Evolutionary conservation across 495 filamentous ascomycete species (phyloP).

Genomic region (Sabuloglossum arenarium): DNA sequence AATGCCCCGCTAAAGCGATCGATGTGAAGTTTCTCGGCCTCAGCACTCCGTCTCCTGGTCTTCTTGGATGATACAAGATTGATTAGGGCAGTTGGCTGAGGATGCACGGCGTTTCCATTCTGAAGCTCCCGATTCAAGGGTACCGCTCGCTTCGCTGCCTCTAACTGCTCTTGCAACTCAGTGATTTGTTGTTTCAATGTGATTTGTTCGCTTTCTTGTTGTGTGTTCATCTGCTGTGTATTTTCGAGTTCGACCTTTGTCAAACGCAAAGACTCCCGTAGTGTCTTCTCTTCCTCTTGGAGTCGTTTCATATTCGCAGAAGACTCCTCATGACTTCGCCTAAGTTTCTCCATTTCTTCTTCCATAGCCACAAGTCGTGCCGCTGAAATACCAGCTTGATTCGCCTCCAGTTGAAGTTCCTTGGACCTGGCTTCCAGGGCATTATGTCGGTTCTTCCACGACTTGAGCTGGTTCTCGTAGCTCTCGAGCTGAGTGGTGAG

Average conservation of each 20-base stretch:
- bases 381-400: slow-evolving; percentile 88
- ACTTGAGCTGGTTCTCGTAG: slow-evolving; percentile 89
- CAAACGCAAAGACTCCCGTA: slow-evolving; percentile 55
- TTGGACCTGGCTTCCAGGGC: slow-evolving; percentile 76
- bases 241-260: slow-evolving; percentile 59
- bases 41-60: slow-evolving; percentile 84
- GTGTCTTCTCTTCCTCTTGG: slow-evolving; percentile 71
- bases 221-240: slow-evolving; percentile 43
- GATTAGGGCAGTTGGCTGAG: slow-evolving; percentile 54
- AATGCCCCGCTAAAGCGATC: slow-evolving; percentile 80
- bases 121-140: slow-evolving; percentile 48
- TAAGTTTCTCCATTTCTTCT: slow-evolving; percentile 82
- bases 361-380: slow-evolving; percentile 78
- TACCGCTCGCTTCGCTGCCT: slow-evolving; percentile 51
- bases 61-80: slow-evolving; percentile 95
- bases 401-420: slow-evolving; percentile 88
- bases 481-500: slow-evolving; percentile 79
- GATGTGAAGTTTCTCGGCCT: slow-evolving; percentile 60
- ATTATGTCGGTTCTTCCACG: slow-evolving; percentile 79
- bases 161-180: slow-evolving; percentile 83
- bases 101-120: slow-evolving; percentile 39
- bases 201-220: slow-evolving; percentile 63
- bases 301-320: slow-evolving; percentile 73
- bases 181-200: slow-evolving; percentile 67
- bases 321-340: slow-evolving; percentile 68